Percentiles rank a stretch among this genome's conserved stretches.
phyloP scores from a whole-genome alignment of 140 eudicot genomes.

The Flaveria floridana region DNA sequence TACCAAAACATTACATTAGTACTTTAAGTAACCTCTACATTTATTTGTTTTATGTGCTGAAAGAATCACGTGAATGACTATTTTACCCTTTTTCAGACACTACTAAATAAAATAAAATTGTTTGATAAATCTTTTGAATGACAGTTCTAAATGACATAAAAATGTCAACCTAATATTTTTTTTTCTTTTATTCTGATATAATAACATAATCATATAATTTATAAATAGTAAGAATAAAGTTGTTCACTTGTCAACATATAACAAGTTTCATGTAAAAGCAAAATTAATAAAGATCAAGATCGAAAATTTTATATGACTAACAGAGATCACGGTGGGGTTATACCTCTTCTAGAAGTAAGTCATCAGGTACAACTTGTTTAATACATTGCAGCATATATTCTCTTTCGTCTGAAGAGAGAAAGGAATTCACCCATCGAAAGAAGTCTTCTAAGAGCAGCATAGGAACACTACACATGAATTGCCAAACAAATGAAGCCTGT shows the following conservation, averaged over 20 bases:
- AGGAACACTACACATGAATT: conserved; percentile 85
- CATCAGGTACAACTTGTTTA: conserved; percentile 60
- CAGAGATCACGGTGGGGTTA: conserved; percentile 5
- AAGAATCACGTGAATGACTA: background rate
- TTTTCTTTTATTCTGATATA: background rate
- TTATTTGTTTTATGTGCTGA: background rate
- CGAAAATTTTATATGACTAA: background rate
- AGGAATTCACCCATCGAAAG: conserved; percentile 70
- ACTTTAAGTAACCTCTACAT: conserved; percentile 1
- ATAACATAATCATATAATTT: background rate
- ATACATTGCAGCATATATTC: conserved; percentile 47
- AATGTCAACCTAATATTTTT: background rate
- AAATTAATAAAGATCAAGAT: background rate
- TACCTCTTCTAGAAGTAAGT: conserved; percentile 69
- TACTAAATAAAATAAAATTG: background rate
- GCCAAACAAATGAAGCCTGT: conserved; percentile 89
- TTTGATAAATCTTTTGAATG: background rate
- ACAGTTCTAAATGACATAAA: background rate
- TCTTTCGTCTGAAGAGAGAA: conserved; percentile 63
- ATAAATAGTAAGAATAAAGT: background rate
- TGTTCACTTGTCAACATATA: background rate
- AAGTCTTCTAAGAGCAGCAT: conserved; percentile 65
- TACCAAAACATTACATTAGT: conserved; percentile 11
- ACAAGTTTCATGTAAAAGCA: background rate
- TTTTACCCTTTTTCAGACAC: background rate